Evolutionary conservation across 202 grass and related monocot genomes (phyloP), one percentile per base, ranked within the genome.

Genomic region (Setaria italica): DNA sequence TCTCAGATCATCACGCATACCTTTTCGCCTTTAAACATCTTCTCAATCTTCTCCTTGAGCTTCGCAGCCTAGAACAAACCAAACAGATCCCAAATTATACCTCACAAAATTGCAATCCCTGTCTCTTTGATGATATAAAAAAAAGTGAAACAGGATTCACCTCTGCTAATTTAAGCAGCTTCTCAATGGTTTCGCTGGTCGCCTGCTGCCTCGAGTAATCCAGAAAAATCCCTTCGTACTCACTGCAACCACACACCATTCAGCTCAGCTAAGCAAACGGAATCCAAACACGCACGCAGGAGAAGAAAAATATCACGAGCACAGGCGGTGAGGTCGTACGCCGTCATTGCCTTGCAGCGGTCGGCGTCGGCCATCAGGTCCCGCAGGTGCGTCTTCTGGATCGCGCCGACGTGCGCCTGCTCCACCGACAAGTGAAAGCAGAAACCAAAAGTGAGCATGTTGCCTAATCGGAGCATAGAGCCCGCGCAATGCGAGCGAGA

Each of bases 81-180:
- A 77, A 86, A 66, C 10, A 59, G 0, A 73, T 81, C 39, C 51
- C 20, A 74, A 87, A 65, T 90, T 77, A 25, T 25, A 80, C 6
- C 39, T 56, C 17, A 41, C 5, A 13, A 7, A 42, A 59, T n/a
- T 16, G 6, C 34, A 29, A 37, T 85, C 19, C n/a, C 32, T 41
- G 17, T 33, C 9, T 21, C 15, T 43, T 70, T 82, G 9, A 67
- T 76, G 4, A 15, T 64, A 32, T 15, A 46, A 13, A 46, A 60
- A 20, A 42, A 21, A 5, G 25, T 15, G 5, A 0, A 69, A 74
- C 12, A 35, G 32, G 41, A 0, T 21, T 20, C 35, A 91, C 97
- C 88, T 96, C 85, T 16, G 97, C 94, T 58, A 99, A 56, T 80
- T 97, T 88, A 39, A 99, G 88, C 21, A 99, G 97, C 77, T 97